Evolutionary conservation across 257 asterid genomes (phyloP), one percentile per base, ranked within the genome.

Genomic region (Nicotiana paniculata): DNA sequence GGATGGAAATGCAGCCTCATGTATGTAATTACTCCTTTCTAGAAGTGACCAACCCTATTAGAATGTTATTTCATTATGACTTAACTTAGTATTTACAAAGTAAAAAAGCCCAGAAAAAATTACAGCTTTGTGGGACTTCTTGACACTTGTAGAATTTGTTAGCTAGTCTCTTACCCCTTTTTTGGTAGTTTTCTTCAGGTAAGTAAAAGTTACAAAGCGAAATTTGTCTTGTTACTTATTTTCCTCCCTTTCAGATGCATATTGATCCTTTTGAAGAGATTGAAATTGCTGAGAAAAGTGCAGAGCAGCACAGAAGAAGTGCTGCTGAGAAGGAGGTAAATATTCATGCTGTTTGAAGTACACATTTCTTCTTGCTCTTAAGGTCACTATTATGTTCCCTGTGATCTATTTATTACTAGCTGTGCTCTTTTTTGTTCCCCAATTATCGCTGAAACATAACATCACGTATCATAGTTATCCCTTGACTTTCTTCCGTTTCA

Each of bases 1-100:
- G 99, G 85, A 93, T 96, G 99, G 99, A 94, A 91, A 91, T 96
- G 92, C 97, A 92, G 85, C 98, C 97, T 79, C 93, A 96, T 88
- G 99, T 96, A 90, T 80, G 98, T 77, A 35, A 58, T 80, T 88
- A 53, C 24, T 84, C 58, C 65, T 79, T 28, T 79, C 61, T 46
- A 80, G 69, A 35, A 37, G 30, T 72, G 59, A 61, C 59, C 61
- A 48, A 26, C 43, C 43, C 43, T 74, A 21, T 74, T 46, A 46
- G 62, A 51, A 74, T 74, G 16, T 48, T 26, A 74, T 74, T 48
- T 74, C 15, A 16, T 48, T 74, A 48, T 39, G 28, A 26, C 61
- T 26, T 74, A 15, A 26, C 39, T 21, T 74, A 3, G 43, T 74
- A 26, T 74, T 26, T 74, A 74, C 62, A 15, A 15, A 74, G 63